Evolutionary conservation across 441 rosid genomes (phyloP).

Genomic region (Monsonia emarginata): DNA sequence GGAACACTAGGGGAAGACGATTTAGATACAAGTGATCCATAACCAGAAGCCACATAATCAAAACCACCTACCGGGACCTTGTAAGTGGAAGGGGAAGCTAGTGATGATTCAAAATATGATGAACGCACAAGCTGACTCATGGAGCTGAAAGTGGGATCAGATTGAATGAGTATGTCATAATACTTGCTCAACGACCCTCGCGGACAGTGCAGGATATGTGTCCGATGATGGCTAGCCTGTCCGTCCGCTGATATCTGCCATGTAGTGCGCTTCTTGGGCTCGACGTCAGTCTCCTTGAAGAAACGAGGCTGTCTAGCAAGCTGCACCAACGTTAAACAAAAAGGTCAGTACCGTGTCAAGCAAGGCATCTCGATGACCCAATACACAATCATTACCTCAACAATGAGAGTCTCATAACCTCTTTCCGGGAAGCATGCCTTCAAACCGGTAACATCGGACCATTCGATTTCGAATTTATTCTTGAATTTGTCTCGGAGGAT

Average conservation of each 20-base stretch:
- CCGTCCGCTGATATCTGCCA: slow-evolving; percentile 56
- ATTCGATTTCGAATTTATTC: slow-evolving; percentile 58
- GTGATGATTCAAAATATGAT: slow-evolving; percentile 33
- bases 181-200: slow-evolving; percentile 42
- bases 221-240: slow-evolving; percentile 57
- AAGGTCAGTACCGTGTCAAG: neutral
- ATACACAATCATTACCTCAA: slow-evolving; percentile 31
- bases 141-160: slow-evolving; percentile 49
- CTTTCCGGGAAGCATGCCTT: slow-evolving; percentile 34
- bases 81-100: slow-evolving; percentile 15
- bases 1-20: slow-evolving; percentile 28
- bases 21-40: slow-evolving; percentile 25
- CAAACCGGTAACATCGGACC: slow-evolving; percentile 53
- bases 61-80: slow-evolving; percentile 23
- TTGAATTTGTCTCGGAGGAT: slow-evolving; percentile 52
- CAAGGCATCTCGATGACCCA: neutral
- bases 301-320: slow-evolving; percentile 57
- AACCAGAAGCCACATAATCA: slow-evolving; percentile 6
- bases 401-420: slow-evolving; percentile 35
- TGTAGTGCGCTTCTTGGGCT: slow-evolving; percentile 56
- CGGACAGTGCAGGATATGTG: slow-evolving; percentile 43
- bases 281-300: slow-evolving; percentile 53
- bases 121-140: slow-evolving; percentile 42
- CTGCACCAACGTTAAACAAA: slow-evolving; percentile 30
- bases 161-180: slow-evolving; percentile 51